Conservation (phyloP, 148 eudicot genomes). For the Vaccinium darrowii region DNA sequence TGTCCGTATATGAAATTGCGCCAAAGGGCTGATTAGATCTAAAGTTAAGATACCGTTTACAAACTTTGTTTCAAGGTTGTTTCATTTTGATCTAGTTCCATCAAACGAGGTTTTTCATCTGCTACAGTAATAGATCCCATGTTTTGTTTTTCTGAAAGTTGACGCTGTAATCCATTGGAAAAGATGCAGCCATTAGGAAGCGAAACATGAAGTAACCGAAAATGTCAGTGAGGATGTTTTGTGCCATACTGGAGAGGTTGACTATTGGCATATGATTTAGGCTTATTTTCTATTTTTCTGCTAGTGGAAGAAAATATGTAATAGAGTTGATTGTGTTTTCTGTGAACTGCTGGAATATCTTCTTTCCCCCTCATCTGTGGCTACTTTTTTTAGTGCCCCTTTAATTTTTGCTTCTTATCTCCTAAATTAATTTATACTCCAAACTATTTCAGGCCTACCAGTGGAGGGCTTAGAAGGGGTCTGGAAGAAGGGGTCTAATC, state of each 20-base stretch:
- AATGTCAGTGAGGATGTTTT: not conserved
- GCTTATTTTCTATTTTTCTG: too few species aligned
- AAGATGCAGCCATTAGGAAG: not conserved
- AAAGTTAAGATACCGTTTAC: too few species aligned
- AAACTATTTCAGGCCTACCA: conserved; percentile 63
- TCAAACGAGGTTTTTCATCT: not conserved
- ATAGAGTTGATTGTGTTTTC: too few species aligned
- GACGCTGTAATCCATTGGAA: not conserved
- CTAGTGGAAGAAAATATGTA: too few species aligned
- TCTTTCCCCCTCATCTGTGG: not conserved
- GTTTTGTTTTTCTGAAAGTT: not conserved
- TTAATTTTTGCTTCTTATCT: not conserved
- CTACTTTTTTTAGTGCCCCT: not conserved
- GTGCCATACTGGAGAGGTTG: too few species aligned
- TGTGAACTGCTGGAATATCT: not conserved
- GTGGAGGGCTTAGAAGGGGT: conserved; percentile 62
- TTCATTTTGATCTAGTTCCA: not conserved
- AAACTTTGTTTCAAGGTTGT: too few species aligned
- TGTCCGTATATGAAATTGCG: not conserved
- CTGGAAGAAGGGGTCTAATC: conserved; percentile 29
- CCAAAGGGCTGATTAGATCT: not conserved
- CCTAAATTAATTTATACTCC: conserved; percentile 11
- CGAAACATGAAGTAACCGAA: not conserved
- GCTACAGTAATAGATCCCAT: not conserved
- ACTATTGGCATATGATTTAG: not conserved